A percentile compares a stretch with the other conserved stretches of the same genome.
Evolutionary conservation across 179 eudicot genomes (phyloP).

Genomic region (Heliamphora pulchella): DNA sequence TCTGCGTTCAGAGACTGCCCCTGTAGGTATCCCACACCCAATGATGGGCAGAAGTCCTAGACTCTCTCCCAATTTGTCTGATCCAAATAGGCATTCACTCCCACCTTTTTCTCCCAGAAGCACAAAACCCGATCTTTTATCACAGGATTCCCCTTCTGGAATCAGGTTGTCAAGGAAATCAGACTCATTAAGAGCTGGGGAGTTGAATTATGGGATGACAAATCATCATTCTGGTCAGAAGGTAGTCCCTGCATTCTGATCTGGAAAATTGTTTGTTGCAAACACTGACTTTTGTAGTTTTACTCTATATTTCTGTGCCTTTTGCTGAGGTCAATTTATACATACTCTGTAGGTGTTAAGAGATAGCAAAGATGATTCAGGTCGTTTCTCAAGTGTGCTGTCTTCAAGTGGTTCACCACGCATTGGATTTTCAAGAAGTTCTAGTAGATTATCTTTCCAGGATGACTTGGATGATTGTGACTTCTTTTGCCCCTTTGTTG

Average conservation of each 20-base stretch:
- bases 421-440: slow-evolving; percentile 75
- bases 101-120: slow-evolving; percentile 80
- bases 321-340: slow-evolving; percentile 18
- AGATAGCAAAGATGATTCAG: slow-evolving; percentile 80
- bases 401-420: slow-evolving; percentile 89
- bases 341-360: slow-evolving; percentile 45
- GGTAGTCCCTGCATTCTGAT: slow-evolving; percentile 31
- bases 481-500: slow-evolving; percentile 84
- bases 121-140: slow-evolving; percentile 47
- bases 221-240: slow-evolving; percentile 49
- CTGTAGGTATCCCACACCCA: slow-evolving; percentile 82
- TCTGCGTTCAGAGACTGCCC: slow-evolving; percentile 63
- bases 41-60: slow-evolving; percentile 67
- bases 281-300: background rate
- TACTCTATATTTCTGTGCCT: slow-evolving; percentile 8
- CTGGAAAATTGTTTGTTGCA: background rate
- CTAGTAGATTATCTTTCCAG: slow-evolving; percentile 82
- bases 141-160: slow-evolving; percentile 72
- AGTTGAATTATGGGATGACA: slow-evolving; percentile 39
- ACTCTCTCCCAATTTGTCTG: slow-evolving; percentile 85
- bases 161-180: slow-evolving; percentile 48
- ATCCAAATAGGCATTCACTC: slow-evolving; percentile 65
- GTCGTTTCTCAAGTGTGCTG: slow-evolving; percentile 78
- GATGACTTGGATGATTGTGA: slow-evolving; percentile 80
- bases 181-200: slow-evolving; percentile 53